Percentiles rank a stretch among this genome's conserved stretches.
Conservation (phyloP, 179 eudicot genomes). For the Drosera spatulata region DNA sequence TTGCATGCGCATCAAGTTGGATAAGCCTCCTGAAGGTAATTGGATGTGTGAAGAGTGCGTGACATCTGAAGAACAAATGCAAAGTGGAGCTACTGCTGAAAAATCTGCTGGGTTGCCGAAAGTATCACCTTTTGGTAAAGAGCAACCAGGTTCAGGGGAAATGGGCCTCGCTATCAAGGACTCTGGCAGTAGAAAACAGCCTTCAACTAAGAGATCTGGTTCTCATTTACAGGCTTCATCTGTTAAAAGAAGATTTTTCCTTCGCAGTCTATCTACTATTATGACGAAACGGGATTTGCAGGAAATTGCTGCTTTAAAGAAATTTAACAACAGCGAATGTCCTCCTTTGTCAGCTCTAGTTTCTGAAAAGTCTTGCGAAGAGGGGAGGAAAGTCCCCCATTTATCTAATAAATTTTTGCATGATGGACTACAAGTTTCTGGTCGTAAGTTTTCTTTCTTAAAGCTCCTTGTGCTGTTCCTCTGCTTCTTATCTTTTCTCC, state of each 20-base stretch:
- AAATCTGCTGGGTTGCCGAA: constrained; percentile 8
- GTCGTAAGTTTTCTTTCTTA: constrained; percentile 17
- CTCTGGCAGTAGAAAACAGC: constrained; percentile 3
- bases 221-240: constrained; percentile 9
- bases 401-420: constrained; percentile 13
- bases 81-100: constrained; percentile 5
- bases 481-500: background rate
- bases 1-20: constrained; percentile 37
- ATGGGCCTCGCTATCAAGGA: constrained; percentile 3
- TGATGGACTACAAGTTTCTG: constrained; percentile 8
- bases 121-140: constrained; percentile 7
- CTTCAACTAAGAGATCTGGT: constrained; percentile 11
- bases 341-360: constrained; percentile 10
- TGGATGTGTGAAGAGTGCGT: constrained; percentile 43
- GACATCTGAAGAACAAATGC: constrained; percentile 14
- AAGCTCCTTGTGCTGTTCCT: background rate
- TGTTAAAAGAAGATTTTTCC: constrained; percentile 12
- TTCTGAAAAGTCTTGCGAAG: constrained; percentile 8
- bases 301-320: constrained; percentile 13
- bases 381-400: constrained; percentile 11
- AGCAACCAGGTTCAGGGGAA: constrained; percentile 6
- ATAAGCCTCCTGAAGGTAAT: constrained; percentile 25
- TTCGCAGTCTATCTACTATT: constrained; percentile 7
- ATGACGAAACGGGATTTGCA: constrained; percentile 2
- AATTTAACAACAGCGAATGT: constrained; percentile 4